Percentiles rank a stretch among this genome's conserved stretches.
Evolutionary conservation across 768 basidiomycete genomes (phyloP).

Genomic region (Leccinum uliginosum): DNA sequence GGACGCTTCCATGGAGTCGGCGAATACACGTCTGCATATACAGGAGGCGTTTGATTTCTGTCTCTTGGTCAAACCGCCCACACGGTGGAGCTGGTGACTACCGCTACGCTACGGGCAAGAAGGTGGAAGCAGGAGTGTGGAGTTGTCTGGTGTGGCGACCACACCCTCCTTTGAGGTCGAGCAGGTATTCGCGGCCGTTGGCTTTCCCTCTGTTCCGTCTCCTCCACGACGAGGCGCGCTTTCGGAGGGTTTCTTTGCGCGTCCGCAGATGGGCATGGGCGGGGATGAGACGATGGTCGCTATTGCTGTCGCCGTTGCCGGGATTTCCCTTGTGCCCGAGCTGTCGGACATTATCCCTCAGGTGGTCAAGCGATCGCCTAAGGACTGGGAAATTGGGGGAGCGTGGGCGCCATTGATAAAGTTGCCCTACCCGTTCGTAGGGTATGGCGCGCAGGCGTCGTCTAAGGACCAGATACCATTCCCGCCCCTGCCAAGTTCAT

Average conservation of each 20-base stretch:
- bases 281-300: constrained; percentile 4
- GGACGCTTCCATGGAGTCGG: constrained; percentile 76
- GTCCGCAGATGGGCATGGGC: constrained; percentile 33
- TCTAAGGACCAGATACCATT: constrained; percentile 68
- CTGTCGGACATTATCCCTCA: constrained; percentile 41
- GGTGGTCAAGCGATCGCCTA: constrained; percentile 42
- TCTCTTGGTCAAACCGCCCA: constrained; percentile 39
- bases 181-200: constrained; percentile 57
- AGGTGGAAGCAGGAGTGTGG: constrained; percentile 22
- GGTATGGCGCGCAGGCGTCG: constrained; percentile 55
- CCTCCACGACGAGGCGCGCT: constrained; percentile 57
- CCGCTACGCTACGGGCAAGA: constrained; percentile 17
- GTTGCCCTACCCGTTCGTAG: constrained; percentile 70
- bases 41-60: constrained; percentile 84
- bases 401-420: constrained; percentile 43
- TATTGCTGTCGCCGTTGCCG: not conserved
- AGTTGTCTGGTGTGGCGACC: constrained; percentile 27
- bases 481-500: constrained; percentile 57
- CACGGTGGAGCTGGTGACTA: constrained; percentile 33
- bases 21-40: constrained; percentile 63
- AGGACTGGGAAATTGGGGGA: constrained; percentile 39
- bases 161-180: constrained; percentile 45
- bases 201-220: constrained; percentile 42
- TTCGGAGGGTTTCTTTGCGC: constrained; percentile 60
- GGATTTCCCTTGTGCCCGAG: constrained; percentile 25